Conservation (phyloP, 306 rosid genomes). For the Vigna nakashimae region DNA sequence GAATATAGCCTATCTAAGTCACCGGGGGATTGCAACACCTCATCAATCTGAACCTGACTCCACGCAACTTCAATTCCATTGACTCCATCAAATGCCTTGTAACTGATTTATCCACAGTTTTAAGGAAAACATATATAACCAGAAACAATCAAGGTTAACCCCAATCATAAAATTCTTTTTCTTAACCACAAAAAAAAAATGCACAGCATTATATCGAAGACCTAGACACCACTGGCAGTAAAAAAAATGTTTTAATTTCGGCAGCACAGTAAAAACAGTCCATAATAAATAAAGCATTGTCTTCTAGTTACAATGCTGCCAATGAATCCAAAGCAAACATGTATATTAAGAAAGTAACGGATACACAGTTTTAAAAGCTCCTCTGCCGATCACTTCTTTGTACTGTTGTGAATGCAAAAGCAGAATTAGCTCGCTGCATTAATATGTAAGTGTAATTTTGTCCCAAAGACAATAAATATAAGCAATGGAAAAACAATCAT, state of each 20-base stretch:
- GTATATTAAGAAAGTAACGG: background rate
- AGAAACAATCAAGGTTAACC: background rate
- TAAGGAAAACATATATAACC: background rate
- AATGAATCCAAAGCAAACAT: background rate
- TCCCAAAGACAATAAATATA: too few relatives aligned
- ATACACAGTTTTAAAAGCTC: slow-evolving; percentile 26
- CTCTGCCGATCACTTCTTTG: slow-evolving; percentile 4
- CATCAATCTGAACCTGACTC: slow-evolving; percentile 24
- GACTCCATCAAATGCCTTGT: slow-evolving; percentile 15
- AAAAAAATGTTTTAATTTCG: background rate
- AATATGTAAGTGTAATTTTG: background rate
- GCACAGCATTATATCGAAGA: background rate
- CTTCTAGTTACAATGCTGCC: background rate
- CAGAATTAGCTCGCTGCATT: slow-evolving; percentile 22
- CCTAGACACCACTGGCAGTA: background rate
- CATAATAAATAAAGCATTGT: background rate
- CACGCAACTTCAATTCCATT: slow-evolving; percentile 19
- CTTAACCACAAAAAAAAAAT: background rate
- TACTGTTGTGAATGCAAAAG: background rate
- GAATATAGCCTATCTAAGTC: slow-evolving; percentile 61
- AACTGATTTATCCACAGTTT: background rate
- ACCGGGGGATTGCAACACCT: background rate
- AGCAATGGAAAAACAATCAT: background rate
- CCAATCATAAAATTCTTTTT: background rate
- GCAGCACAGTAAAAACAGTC: background rate